Evolutionary conservation across 2,329 filamentous ascomycete genomes (phyloP), one percentile per base, ranked within the genome.

Genomic region (Alternaria sp.): DNA sequence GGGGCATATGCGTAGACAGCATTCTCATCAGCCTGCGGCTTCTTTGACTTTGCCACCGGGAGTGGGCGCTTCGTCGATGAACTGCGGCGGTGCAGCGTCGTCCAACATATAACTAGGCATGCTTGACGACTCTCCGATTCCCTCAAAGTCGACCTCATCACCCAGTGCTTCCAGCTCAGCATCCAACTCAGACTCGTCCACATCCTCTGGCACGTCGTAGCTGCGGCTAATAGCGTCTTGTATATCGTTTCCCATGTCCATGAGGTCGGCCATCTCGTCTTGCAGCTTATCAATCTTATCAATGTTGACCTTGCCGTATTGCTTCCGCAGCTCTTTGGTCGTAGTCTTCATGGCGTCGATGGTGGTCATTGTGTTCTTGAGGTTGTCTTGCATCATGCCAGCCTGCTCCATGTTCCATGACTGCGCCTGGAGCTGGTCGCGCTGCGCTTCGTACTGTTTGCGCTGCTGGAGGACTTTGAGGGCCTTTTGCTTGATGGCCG

Each of bases 361-460:
- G 28, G 95, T 97, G 17, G 93, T 96, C 93, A 97, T 97, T 63
- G 95, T 94, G 79, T 98, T 98, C 79, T 96, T 95, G 52, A 99
- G 86, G 75, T 98, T 98, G 80, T 98, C 94, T 81, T 96, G 93
- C 94, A 98, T 97, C 85, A 93, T 96, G 76, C 91, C 90, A 3
- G 94, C 93, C 80, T 97, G 93, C 81, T 98, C 93, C 93, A 99
- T 97, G 81, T 98, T 98, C 93, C 93, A 98, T 23, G 92, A 92
- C 80, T 99, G 95, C 66, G 90, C 86, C 80, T 96, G 91, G 53
- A 98, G 88, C 80, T 98, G 93, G 72, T 97, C 93, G 66, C 94
- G 92, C 80, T 97, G 93, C 3, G 87, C 85, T 80, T 99, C 95
- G 86, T 97, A 96, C 79, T 93, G 90, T 77, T 96, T 97, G 69